Conservation (phyloP, 2,329 filamentous ascomycete species). For the Cladosporium sp. region DNA sequence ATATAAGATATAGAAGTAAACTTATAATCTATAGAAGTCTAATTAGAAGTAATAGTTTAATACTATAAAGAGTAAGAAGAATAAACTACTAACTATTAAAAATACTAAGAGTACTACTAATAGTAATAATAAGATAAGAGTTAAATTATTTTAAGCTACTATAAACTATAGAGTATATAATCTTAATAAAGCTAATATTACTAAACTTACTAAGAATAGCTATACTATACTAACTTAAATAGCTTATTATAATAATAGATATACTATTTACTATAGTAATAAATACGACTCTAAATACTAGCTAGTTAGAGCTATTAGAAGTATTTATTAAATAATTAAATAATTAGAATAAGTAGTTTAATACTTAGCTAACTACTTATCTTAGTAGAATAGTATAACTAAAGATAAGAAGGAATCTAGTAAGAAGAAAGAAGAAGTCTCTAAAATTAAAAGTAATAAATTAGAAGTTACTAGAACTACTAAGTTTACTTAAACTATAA, state of each 20-base stretch:
- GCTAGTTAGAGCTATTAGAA: too few species aligned
- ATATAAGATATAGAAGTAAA: neutral
- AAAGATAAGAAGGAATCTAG: neutral
- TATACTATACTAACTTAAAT: too few species aligned
- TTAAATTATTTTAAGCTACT: conserved; percentile 18
- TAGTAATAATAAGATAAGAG: neutral
- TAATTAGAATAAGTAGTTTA: too few species aligned
- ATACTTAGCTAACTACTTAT: too few species aligned
- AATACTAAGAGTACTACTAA: neutral
- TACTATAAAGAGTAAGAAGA: neutral
- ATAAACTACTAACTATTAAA: neutral
- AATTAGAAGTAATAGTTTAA: neutral
- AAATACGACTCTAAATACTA: too few species aligned
- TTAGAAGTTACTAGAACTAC: neutral
- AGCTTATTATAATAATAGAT: too few species aligned
- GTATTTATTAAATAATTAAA: too few species aligned
- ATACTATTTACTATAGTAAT: too few species aligned
- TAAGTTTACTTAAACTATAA: too few species aligned
- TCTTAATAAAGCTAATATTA: too few species aligned
- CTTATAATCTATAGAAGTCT: neutral
- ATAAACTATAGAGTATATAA: conserved; percentile 41
- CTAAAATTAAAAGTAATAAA: neutral
- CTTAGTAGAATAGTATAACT: neutral
- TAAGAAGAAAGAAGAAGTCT: neutral
- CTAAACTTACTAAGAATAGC: too few species aligned